These are phyloP conservation scores for Pseudocercospora vitis DNA, from an alignment of 2,329 filamentous ascomycete species.

Conservation along the genomic window DNA sequence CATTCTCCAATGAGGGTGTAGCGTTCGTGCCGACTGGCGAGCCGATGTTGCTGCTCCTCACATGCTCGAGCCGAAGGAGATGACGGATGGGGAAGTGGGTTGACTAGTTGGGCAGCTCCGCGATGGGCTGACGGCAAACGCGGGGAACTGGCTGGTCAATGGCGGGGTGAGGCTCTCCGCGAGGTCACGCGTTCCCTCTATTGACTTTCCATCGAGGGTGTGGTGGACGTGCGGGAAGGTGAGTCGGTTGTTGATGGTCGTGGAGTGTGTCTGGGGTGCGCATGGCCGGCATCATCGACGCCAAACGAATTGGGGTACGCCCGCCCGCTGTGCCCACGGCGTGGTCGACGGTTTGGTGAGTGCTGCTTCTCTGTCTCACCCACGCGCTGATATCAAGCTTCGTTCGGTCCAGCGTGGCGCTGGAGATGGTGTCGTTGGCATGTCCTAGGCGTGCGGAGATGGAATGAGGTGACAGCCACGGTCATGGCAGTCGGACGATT, in stretches of 20 bases:
- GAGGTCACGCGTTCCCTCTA: neutral
- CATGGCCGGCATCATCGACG: no score
- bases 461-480: neutral
- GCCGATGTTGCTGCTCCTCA: neutral
- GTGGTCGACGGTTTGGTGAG: no score
- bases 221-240: neutral
- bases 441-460: neutral
- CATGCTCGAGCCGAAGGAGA: neutral
- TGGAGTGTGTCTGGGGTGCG: no score
- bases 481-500: no score
- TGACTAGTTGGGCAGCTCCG: neutral
- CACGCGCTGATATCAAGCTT: neutral
- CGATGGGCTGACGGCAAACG: neutral
- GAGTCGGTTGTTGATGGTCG: constrained; percentile 6
- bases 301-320: no score
- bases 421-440: neutral
- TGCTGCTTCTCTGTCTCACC: neutral
- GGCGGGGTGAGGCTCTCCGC: neutral
- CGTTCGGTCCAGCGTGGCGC: neutral
- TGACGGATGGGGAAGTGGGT: neutral
- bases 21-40: neutral
- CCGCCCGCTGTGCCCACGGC: no score
- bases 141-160: neutral
- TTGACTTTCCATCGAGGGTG: no score
- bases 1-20: constrained; percentile 2